These are phyloP conservation scores for Coffea canephora DNA, from an alignment of 257 asterid species.

Conservation along the genomic window DNA sequence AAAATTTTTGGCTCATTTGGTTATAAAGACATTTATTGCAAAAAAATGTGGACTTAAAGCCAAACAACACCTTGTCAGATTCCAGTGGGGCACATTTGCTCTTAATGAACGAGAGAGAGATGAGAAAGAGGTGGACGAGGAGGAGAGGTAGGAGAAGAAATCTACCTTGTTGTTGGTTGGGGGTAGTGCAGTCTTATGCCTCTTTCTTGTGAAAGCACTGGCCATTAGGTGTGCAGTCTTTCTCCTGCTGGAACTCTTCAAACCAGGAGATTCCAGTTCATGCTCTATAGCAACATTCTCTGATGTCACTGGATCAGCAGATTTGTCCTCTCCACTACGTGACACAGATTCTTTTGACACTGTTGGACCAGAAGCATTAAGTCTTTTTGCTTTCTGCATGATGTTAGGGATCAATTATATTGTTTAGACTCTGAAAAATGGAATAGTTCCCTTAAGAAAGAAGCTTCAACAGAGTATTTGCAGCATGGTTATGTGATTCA, in stretches of 20 bases:
- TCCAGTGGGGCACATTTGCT: neutral
- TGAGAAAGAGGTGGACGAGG: too few species aligned
- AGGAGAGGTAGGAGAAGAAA: constrained; percentile 3
- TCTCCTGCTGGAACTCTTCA: constrained; percentile 27
- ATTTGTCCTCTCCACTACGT: constrained; percentile 30
- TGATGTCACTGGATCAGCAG: constrained; percentile 31
- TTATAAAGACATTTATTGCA: neutral
- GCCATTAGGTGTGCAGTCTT: constrained; percentile 33
- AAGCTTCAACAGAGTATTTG: neutral
- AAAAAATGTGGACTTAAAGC: neutral
- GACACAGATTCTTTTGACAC: constrained; percentile 34
- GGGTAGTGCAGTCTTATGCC: constrained; percentile 31
- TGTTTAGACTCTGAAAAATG: neutral
- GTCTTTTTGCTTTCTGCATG: constrained; percentile 27
- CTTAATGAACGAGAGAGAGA: constrained; percentile 3
- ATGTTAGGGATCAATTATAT: constrained; percentile 14
- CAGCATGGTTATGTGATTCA: too few species aligned
- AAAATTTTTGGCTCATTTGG: neutral
- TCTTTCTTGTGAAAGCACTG: constrained; percentile 41
- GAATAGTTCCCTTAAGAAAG: neutral
- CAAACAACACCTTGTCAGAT: neutral
- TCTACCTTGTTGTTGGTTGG: constrained; percentile 48
- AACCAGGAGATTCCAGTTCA: constrained; percentile 22
- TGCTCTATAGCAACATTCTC: constrained; percentile 21
- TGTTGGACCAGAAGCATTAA: constrained; percentile 38